Conservation (phyloP, 1,139 yeast species). For the Candida sanyaensis region DNA sequence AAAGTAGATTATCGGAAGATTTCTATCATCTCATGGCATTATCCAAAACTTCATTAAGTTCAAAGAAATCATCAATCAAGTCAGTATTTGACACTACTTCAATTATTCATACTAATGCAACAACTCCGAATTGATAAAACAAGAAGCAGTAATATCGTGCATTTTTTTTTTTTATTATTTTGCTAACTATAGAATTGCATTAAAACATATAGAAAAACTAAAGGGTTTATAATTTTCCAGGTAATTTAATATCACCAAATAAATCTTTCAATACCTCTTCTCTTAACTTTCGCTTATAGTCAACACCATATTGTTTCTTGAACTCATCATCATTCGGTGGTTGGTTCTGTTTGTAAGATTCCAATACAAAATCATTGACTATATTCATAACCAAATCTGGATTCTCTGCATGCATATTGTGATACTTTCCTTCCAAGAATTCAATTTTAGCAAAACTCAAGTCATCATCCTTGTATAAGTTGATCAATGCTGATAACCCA, state of each 20-base stretch:
- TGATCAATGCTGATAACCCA: conserved; percentile 10
- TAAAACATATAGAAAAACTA: not conserved
- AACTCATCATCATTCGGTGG: conserved; percentile 10
- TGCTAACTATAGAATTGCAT: not conserved
- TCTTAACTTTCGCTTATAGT: conserved; percentile 12
- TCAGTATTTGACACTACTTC: conserved; percentile 4
- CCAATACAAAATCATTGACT: conserved; percentile 12
- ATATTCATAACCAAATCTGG: conserved; percentile 44
- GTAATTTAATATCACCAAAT: conserved; percentile 7
- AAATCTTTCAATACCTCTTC: conserved; percentile 8
- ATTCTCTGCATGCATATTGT: conserved; percentile 50
- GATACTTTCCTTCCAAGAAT: conserved; percentile 47
- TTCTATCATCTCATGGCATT: not conserved
- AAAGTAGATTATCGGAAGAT: not conserved
- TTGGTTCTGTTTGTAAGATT: conserved; percentile 5
- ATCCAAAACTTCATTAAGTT: conserved; percentile 3
- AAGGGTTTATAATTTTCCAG: conserved; percentile 10
- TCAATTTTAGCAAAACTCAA: conserved; percentile 8
- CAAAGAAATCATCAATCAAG: conserved; percentile 2
- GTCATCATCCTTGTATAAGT: conserved; percentile 1
- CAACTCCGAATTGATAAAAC: conserved; percentile 2
- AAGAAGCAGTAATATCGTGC: not conserved
- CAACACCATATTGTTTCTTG: conserved; percentile 10
- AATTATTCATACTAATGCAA: conserved; percentile 3
- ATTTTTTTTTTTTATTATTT: not conserved